Evolutionary conservation across 2,329 filamentous ascomycete species (phyloP), one percentile per base, ranked within the genome.

Genomic region (Aulographum hederae): DNA sequence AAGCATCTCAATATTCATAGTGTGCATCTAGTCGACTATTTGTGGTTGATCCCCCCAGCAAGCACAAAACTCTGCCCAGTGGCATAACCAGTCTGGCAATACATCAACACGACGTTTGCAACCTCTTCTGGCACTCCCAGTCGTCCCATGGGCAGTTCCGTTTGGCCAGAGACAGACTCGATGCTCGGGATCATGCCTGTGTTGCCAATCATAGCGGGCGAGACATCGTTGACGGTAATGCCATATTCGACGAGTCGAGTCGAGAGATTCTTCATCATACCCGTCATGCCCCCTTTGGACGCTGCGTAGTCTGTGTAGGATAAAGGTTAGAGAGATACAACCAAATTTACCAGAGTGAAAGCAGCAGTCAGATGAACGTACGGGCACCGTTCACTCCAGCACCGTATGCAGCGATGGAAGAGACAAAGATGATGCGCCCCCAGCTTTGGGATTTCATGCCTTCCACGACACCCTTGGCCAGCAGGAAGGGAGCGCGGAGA

Each of bases 191-290:
- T 41, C 32, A 46, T 41, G 2, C 54, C 54, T 6, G 54, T 57
- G 2, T 47, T 46, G 2, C 68, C 69, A 39, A 75, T 74, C 68
- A 75, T 73, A 3, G 71, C 72, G 1, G 72, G 72, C 3, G 69
- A 68, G n/a, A 77, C 67, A 38, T 75, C 70, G 36, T 77, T 76
- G 34, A 75, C 68, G 11, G 69, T 72, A 40, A 77, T 71, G 19
- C 70, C 69, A 40, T 60, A 61, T 34, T 62, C 58, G 2, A 68
- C 71, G 15, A 75, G 58, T 28, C 67, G 66, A 1, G 57, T 61
- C 1, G 70, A 61, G 18, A 77, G 54, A 38, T 74, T 76, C 44
- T 63, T 68, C 65, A 74, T 73, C 65, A 76, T 68, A 3, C 67
- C 66, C 4, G 64, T 67, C 37, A 77, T 46, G 2, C 70, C 72